A percentile compares a stretch with the other conserved stretches of the same genome.
phyloP scores from a whole-genome alignment of 768 basidiomycete genomes.

The Naganishia vaughanmartiniae region DNA sequence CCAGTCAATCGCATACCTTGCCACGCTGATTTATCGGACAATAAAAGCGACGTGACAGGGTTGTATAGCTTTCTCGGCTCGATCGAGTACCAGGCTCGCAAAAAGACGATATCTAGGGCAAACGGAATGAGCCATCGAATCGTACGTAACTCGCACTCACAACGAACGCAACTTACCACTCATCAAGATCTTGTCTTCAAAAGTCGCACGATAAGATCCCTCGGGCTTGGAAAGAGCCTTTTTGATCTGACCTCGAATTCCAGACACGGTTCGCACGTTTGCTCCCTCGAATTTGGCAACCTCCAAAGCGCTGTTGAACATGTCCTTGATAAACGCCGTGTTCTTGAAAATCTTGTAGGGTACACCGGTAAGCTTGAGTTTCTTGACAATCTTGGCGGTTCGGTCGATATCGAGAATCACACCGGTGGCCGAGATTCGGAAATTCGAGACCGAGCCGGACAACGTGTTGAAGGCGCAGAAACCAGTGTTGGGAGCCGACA shows the following conservation, averaged over 20 bases:
- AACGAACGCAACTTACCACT: conserved; percentile 66
- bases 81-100: conserved; percentile 94
- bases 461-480: conserved; percentile 96
- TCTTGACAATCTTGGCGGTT: conserved; percentile 94
- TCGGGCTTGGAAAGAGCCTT: conserved; percentile 93
- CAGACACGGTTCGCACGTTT: conserved; percentile 90
- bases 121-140: conserved; percentile 11
- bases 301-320: conserved; percentile 90
- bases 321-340: conserved; percentile 94
- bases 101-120: conserved; percentile 80
- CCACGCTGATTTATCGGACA: conserved; percentile 80
- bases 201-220: conserved; percentile 91
- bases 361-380: conserved; percentile 89
- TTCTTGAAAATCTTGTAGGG: conserved; percentile 99
- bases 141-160: neutral
- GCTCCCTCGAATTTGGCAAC: conserved; percentile 99
- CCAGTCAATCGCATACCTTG: conserved; percentile 94
- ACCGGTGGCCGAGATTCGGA: conserved; percentile 88
- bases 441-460: conserved; percentile 64
- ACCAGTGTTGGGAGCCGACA: conserved; percentile 85
- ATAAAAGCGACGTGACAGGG: conserved; percentile 84
- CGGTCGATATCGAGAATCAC: conserved; percentile 91
- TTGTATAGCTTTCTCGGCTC: conserved; percentile 95
- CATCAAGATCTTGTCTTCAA: conserved; percentile 95
- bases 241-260: conserved; percentile 94